Evolutionary conservation across 768 basidiomycete species (phyloP).

Genomic region (Suillus lakei): DNA sequence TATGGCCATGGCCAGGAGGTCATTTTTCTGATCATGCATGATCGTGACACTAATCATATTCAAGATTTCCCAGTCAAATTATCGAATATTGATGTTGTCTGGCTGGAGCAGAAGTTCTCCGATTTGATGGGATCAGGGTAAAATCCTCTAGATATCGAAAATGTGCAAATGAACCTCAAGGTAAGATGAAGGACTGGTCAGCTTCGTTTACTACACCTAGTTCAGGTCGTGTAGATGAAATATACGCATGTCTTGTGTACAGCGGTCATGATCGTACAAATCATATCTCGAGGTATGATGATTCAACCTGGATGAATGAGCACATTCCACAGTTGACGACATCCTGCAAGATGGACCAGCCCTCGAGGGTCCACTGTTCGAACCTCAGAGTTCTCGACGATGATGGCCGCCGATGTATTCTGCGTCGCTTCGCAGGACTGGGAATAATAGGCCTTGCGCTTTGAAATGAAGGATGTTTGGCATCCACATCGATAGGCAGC

Average conservation of each 20-base stretch:
- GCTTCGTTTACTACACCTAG: not conserved
- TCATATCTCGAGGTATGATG: constrained; percentile 24
- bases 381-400: constrained; percentile 31
- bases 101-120: not conserved
- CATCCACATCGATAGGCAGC: constrained; percentile 59
- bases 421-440: constrained; percentile 11
- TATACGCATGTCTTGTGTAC: not conserved
- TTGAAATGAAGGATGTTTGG: constrained; percentile 45
- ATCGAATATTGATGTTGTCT: not conserved
- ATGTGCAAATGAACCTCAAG: not conserved
- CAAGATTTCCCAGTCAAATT: not conserved
- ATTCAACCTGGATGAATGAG: constrained; percentile 44
- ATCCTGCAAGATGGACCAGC: constrained; percentile 64
- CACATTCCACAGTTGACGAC: constrained; percentile 50
- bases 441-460: constrained; percentile 22
- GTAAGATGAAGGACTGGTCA: not conserved
- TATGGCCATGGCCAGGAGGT: no score
- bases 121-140: not conserved
- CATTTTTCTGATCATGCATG: no score
- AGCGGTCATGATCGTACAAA: not conserved
- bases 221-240: not conserved
- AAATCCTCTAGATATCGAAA: not conserved
- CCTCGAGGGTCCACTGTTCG: constrained; percentile 51
- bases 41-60: no score
- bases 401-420: constrained; percentile 12